Base-by-base conservation (phyloP, 179 eudicot species). In the Beta macrorhiza region DNA sequence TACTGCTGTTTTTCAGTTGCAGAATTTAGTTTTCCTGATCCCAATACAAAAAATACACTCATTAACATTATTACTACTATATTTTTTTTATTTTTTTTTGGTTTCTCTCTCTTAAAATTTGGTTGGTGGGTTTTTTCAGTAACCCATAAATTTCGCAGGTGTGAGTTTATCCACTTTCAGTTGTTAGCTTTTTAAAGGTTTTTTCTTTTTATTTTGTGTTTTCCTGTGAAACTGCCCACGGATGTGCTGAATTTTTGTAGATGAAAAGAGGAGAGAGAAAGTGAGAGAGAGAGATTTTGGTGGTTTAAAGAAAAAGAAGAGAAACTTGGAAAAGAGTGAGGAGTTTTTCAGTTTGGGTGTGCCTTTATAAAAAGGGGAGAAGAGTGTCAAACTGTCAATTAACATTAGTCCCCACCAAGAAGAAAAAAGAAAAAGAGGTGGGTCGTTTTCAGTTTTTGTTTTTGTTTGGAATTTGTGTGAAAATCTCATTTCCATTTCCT, bases 11-110 rank as follows among this genome's bases (percentile, higher is more conserved):
- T 15, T 15, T 82, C 76, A 78, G 83, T 78, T 78, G 79, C 86
- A 84, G 82, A 82, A 62, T 82, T 79, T 71, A 79, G 74, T 79
- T 82, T 81, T 85, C 81, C 67, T 67, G 83, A 85, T 85, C 87
- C 87, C 87, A 85, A 85, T 82, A 82, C 74, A 62, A 16, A 75
- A 56, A 19, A 49, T 13, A 76, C 5, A 37, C 76, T 49, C 81
- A 64, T 63, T 57, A 61, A 64, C 45, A n/a, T 61, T 2, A 75
- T 75, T 22, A 8, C 4, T 19, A 17, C 11, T 14, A 68, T 52
- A 8, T 5, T 32, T 29, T 44, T 13, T 47, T 7, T n/a, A 14
- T 62, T 19, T 56, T 19, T 56, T 16, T 64, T 8, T 7, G 55
- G 61, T 83, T 47, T 74, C 52, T 69, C 78, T 64, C 51, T 61